Base-by-base conservation (phyloP, 768 basidiomycete genomes). In the Boletellus emodensis region DNA sequence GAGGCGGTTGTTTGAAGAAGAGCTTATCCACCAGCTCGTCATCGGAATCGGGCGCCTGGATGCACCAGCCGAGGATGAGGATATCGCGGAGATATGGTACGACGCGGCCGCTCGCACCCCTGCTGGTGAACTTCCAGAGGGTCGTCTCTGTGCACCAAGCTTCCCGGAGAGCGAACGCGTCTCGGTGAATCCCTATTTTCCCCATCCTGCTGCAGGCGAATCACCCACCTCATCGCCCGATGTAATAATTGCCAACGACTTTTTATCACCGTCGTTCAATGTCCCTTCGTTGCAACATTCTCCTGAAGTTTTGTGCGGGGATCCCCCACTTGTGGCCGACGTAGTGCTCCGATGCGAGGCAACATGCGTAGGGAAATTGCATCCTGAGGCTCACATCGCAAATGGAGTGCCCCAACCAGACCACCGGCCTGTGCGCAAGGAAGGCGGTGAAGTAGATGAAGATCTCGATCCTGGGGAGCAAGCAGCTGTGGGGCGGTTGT, bases 21-120 rank as follows among this genome's bases (percentile, higher is more conserved):
- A 95, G 70, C 78, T 97, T 38, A 64, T 95, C 7, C 78, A 87
- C 48, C 90, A 91, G 33, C 84, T 97, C 54, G 84, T 95, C 48
- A 84, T 96, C 46, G 94, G 92, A 28, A 88, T 97, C 76, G 90
- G 90, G 9, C 75, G 83, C 18, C 74, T 97, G 26, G 84, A 84
- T 40, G 64, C 59, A 14, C 54, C 64, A 8, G 38, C 38, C 54
- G 56, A 68, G 53, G 60, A 64, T 4, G 78, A 77, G 57, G 70
- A 74, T 20, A 68, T 56, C 4, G 22, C 56, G 42, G 59, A 72
- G 59, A 53, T 70, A 32, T 69, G 63, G 55, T 61, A 68, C 24
- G 63, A 70, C 46, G 63, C 67, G 10, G 34, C 60, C 12, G 62
- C 66, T 17, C 67, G 64, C 18, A 67, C 66, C 1, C 67, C 67